A percentile compares a stretch with the other conserved stretches of the same genome.
Conservation (phyloP, 306 rosid genomes). For the Dryas drummondii region DNA sequence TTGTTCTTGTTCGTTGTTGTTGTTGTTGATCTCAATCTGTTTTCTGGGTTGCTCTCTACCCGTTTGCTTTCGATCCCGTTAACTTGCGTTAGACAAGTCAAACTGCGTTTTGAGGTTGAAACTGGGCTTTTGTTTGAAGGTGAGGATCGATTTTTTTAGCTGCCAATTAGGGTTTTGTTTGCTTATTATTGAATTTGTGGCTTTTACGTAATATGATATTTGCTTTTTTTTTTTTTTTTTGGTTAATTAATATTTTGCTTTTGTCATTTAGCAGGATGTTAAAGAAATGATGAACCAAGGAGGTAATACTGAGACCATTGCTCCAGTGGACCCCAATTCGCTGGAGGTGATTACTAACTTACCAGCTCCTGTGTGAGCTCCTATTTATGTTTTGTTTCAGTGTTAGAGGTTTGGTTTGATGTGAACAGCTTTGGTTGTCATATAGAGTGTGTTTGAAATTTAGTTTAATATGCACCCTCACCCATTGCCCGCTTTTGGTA, state of each 20-base stretch:
- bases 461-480: not conserved
- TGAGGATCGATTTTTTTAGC: constrained; percentile 29
- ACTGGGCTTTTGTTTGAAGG: constrained; percentile 38
- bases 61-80: constrained; percentile 15
- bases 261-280: constrained; percentile 41
- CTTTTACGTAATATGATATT: not conserved
- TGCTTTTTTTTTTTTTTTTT: not conserved
- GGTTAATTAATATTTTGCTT: constrained; percentile 16
- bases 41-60: constrained; percentile 33
- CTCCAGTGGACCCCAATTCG: constrained; percentile 51
- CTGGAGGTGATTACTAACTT: constrained; percentile 56
- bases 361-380: not conserved
- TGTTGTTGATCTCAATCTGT: constrained; percentile 39
- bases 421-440: not conserved
- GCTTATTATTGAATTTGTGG: constrained; percentile 17
- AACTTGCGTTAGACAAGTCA: constrained; percentile 18
- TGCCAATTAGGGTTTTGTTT: constrained; percentile 60
- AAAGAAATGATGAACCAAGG: constrained; percentile 70
- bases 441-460: constrained; percentile 14
- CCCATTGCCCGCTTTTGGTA: not conserved
- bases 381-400: not conserved
- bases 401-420: not conserved
- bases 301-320: constrained; percentile 66
- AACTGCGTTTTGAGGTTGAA: constrained; percentile 15
- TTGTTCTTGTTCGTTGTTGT: constrained; percentile 17